Evolutionary conservation across 2,329 filamentous ascomycete species (phyloP).

Genomic region (Cercospora sp.): DNA sequence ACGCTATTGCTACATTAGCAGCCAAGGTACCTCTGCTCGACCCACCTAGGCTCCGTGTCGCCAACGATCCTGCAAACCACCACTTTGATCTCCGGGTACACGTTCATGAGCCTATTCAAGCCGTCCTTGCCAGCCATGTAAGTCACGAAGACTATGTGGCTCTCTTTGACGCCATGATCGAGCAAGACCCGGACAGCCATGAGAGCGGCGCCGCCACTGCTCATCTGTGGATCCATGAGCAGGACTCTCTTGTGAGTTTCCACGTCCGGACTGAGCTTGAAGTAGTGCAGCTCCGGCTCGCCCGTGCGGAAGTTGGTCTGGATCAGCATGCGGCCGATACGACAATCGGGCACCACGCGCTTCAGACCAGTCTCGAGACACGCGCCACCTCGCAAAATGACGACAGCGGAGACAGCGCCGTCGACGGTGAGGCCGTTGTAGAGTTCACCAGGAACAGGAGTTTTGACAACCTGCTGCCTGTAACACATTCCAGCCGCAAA

Average conservation of each 20-base stretch:
- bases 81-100: constrained; percentile 83
- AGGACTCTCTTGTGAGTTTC: constrained; percentile 75
- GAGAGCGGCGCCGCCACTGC: constrained; percentile 77
- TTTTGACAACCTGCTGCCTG: constrained; percentile 62
- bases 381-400: constrained; percentile 84
- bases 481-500: constrained; percentile 73
- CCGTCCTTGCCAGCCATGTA: constrained; percentile 86
- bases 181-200: constrained; percentile 97
- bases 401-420: constrained; percentile 78
- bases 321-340: constrained; percentile 84
- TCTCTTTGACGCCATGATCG: constrained; percentile 84
- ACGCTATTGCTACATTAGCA: constrained; percentile 56
- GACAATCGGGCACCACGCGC: constrained; percentile 88
- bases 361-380: constrained; percentile 85
- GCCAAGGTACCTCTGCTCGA: constrained; percentile 87
- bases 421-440: constrained; percentile 72
- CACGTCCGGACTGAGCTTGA: constrained; percentile 75
- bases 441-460: constrained; percentile 62
- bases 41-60: constrained; percentile 83
- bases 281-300: constrained; percentile 90
- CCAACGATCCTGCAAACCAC: constrained; percentile 81
- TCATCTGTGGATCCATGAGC: constrained; percentile 91
- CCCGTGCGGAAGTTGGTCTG: constrained; percentile 78
- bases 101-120: constrained; percentile 79
- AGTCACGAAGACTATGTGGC: constrained; percentile 87